Evolutionary conservation across 208 protist genomes (phyloP).

Genomic region (Leptomonas seymouri): DNA sequence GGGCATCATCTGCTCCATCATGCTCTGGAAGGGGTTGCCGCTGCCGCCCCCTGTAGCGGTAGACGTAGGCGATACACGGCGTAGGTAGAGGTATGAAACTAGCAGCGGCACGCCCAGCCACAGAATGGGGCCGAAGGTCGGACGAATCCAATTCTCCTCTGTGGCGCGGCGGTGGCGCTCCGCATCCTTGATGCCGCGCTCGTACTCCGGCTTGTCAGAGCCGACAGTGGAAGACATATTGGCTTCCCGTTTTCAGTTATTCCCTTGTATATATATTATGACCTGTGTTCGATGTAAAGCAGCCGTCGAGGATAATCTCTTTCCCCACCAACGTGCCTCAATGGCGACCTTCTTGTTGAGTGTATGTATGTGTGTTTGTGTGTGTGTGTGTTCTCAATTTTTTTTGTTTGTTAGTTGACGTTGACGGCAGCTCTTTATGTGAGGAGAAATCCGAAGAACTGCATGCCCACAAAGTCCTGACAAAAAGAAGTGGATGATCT

Average conservation of each 20-base stretch:
- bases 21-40: conserved; percentile 66
- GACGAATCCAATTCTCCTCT: conserved; percentile 83
- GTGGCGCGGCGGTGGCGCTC: conserved; percentile 66
- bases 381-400: not conserved
- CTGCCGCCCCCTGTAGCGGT: conserved; percentile 17
- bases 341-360: too few relatives aligned
- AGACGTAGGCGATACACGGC: conserved; percentile 36
- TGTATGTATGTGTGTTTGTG: not conserved
- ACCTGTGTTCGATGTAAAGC: too few relatives aligned
- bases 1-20: conserved; percentile 91
- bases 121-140: conserved; percentile 70
- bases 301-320: too few relatives aligned
- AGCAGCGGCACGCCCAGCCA: conserved; percentile 79
- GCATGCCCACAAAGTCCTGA: too few relatives aligned
- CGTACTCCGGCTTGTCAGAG: conserved; percentile 45
- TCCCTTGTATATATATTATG: too few relatives aligned
- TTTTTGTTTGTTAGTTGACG: too few relatives aligned
- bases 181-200: conserved; percentile 73
- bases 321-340: too few relatives aligned
- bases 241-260: not conserved
- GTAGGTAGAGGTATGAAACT: conserved; percentile 57
- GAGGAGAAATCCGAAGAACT: too few relatives aligned
- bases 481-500: too few relatives aligned
- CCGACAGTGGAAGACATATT: conserved; percentile 4
- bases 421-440: too few relatives aligned